Evolutionary conservation across 192 early-diverging fungal genomes (phyloP), one percentile per base, ranked within the genome.

Genomic region (Entomortierella parvispora): DNA sequence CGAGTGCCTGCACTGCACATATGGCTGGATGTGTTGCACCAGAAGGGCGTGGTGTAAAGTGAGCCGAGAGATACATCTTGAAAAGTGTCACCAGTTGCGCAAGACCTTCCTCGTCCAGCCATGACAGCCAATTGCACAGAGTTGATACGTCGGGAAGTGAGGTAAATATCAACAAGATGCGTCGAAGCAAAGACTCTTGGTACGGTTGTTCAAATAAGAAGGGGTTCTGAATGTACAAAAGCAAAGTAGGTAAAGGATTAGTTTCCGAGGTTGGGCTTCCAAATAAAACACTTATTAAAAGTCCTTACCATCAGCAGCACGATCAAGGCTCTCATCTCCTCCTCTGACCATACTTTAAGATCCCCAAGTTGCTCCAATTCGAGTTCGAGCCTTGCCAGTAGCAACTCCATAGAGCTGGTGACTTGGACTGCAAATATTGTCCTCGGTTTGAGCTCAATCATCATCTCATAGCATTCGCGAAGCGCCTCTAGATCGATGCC

Each of bases 171-270:
- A 63, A 33, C 17, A 83, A 67, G 4, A 87, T 79, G 23, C 85
- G 67, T 20, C 71, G 68, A 20, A 87, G 47, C 43, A 87, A 71
- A 0, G 81, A 54, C 28, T 85, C 85, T 54, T 89, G 83, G 52
- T 82, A 83, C 0, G 68, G 67, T 23, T 65, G 62, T 52, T 88
- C 79, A 29, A 63, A 58, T 46, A 88, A 60, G 29, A 89, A 69
- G 9, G 90, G 90, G 58, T 86, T 87, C 86, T 89, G 76, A 14
- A 81, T 23, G 25, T 80, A 40, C 51, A 82, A 84, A 42, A n/a
- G 84, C 42, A 20, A n/a, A n/a, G n/a, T n/a, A n/a, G n/a, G n/a
- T n/a, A n/a, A n/a, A n/a, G n/a, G n/a, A n/a, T n/a, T n/a, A n/a
- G n/a, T n/a, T n/a, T n/a, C n/a, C n/a, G n/a, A n/a, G n/a, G n/a